Evolutionary conservation across 2,329 filamentous ascomycete species (phyloP), one percentile per base, ranked within the genome.

Genomic region (Fusarium goolgardi): DNA sequence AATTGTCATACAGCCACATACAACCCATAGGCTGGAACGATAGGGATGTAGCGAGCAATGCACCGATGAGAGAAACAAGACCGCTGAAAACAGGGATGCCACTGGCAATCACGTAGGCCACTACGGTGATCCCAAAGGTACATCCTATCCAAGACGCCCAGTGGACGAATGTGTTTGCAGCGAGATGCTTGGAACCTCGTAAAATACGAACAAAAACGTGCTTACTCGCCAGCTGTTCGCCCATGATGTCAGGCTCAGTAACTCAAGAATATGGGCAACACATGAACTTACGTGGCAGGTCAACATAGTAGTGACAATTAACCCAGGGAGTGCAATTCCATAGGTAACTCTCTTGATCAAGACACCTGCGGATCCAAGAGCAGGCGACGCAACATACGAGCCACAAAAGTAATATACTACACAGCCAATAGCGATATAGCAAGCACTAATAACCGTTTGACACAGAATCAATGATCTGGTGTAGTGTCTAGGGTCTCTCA

Each of bases 331-430:
- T 6, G 76, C 75, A 1, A 78, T 51, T 4, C 80, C 82, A 45
- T 84, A 84, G 51, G 73, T 76, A 13, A 83, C 70, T 58, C 79
- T 83, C 76, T 84, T 84, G 52, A 82, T 73, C 1, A 71, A 62
- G 1, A 52, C 27, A 8, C 82, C 82, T 1, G 81, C 82, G 5
- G 81, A 82, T 9, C 82, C 83, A 6, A 84, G 77, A 9, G 82
- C 81, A 0, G 82, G 83, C 0, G 81, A 83, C 0, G 82, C 79
- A 4, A 85, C 80, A 55, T 80, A 83, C 0, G 80, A 80, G 0
- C 83, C 82, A 62, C 80, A 83, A 67, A 75, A 84, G 50, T 79
- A 79, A 73, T 84, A 84, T 3, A 84, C 78, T 0, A 83, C 80
- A 1, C 76, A 66, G 5, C 74, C 74, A 7, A 81, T 76, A 4